Base-by-base conservation (phyloP, 2,329 filamentous ascomycete species). In the Apiospora kogelbergensis region DNA sequence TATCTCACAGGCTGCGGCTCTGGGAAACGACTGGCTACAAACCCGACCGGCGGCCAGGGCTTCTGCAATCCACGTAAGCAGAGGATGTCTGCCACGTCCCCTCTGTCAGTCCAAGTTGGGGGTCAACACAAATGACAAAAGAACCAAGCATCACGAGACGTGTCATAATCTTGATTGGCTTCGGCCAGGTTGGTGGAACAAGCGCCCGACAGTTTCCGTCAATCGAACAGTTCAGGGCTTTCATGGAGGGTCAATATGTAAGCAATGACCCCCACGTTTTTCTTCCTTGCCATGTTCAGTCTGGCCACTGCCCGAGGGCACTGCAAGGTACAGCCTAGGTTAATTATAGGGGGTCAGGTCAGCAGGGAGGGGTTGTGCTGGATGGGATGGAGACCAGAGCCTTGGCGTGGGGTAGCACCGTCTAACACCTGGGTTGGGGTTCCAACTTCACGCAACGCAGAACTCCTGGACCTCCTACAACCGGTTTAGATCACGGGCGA, bases 271-370 rank as follows among this genome's bases (percentile, higher is more conserved):
- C 53, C 53, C 53, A 60, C 53, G 53, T 11, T 60, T 60, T 60
- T 37, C 53, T 20, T 60, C 53, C 53, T 60, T 60, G n/a, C 48
- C 4, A 33, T 33, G 20, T 37, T 13, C 40, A 42, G 15, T 42
- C 4, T 13, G 13, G 22, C 24, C 48, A 57, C 30, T 37, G 9
- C 53, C 13, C 17, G n/a, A 22, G 11, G 30, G 30, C 15, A 33
- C 53, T 60, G 53, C 53, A 60, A 60, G 53, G 53, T 60, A 60
- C 53, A 60, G 53, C 30, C 53, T 37, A 30, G 24, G 48, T 17
- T 57, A 24, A 10, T 17, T 30, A 13, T 30, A 37, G 26, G 22
- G 22, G 22, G 46, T 24, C 22, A 24, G 2, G n/a, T n/a, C 11
- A 37, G 26, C 11, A 42, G 40, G 7, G 40, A 15, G 13, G 37